These are phyloP conservation scores for Megacollybia marginata DNA, from an alignment of 768 basidiomycete genomes.

Conservation along the genomic window DNA sequence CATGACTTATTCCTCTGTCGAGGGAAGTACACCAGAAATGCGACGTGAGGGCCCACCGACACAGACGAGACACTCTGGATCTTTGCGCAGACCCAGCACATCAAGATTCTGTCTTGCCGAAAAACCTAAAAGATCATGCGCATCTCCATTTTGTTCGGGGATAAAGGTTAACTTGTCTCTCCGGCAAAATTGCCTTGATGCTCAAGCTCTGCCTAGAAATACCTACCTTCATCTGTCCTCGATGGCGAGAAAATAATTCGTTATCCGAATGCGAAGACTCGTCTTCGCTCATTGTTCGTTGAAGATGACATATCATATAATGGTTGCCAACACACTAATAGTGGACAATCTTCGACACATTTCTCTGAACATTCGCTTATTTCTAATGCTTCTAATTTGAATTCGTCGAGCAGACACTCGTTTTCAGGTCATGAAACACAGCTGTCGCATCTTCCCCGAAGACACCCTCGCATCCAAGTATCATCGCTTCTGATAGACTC, in stretches of 20 bases:
- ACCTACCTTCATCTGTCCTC: not conserved
- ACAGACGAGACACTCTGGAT: no score
- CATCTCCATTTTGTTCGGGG: no score
- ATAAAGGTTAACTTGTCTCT: no score
- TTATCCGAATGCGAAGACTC: not conserved
- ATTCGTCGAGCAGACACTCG: constrained; percentile 35
- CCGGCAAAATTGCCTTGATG: no score
- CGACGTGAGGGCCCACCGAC: no score
- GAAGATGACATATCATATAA: not conserved
- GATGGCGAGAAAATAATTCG: not conserved
- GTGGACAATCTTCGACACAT: constrained; percentile 6
- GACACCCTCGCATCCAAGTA: constrained; percentile 47
- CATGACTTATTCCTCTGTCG: no score
- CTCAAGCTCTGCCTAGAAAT: not conserved
- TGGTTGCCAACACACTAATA: not conserved
- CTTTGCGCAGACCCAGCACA: no score
- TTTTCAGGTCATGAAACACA: constrained; percentile 16
- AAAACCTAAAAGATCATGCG: no score
- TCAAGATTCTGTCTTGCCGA: no score
- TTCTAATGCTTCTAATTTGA: constrained; percentile 40
- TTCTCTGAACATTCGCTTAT: constrained; percentile 18
- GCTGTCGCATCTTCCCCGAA: constrained; percentile 29
- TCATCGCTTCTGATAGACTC: constrained; percentile 51
- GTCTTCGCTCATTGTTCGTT: not conserved
- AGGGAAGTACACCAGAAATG: no score